Evolutionary conservation across 371 early-diverging fungal genomes (phyloP), one percentile per base, ranked within the genome.

Genomic region (Mycotypha africana): DNA sequence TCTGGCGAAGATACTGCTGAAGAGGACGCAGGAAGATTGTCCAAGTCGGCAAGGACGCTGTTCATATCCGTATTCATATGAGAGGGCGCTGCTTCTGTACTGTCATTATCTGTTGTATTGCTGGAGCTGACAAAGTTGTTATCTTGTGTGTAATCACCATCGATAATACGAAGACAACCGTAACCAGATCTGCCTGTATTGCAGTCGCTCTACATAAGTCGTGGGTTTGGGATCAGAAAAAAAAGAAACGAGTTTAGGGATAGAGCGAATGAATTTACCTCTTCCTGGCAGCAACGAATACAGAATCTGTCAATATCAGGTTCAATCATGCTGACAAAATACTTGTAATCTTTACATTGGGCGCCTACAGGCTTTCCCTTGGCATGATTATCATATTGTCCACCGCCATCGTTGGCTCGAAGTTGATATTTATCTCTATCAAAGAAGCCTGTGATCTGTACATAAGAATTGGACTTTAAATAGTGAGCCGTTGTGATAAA

Each of bases 361-460:
- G 74, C 70, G 7, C 56, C 64, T 11, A 58, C 47, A 10, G 70
- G 69, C 4, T 59, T 65, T 6, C 60, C 55, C 8, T 54, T 38
- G 26, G 44, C 60, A 45, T 62, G 64, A 15, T 56, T 60, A 38
- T 74, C 74, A 26, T 67, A 74, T 52, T 74, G 74, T 38, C 70
- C 76, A 35, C 80, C 78, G 35, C 62, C 67, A 42, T 80, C 80
- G 24, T 45, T 58, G 5, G 54, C 54, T 24, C 53, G 49, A 20
- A 80, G 56, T 3, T 35, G 34, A 53, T 80, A 80, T 30, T 66
- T 61, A 22, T 57, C 47, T 32, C 70, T 67, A 28, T 80, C 68
- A 49, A 80, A 61, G 47, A 67, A 76, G 7, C 80, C 80, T 40
- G 81, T 73, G 17, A 80, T 52, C 56, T 80, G 81, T 21, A 65